Evolutionary conservation across 352 stramenopile genomes (phyloP).

Genomic region (Phytophthora ramorum): DNA sequence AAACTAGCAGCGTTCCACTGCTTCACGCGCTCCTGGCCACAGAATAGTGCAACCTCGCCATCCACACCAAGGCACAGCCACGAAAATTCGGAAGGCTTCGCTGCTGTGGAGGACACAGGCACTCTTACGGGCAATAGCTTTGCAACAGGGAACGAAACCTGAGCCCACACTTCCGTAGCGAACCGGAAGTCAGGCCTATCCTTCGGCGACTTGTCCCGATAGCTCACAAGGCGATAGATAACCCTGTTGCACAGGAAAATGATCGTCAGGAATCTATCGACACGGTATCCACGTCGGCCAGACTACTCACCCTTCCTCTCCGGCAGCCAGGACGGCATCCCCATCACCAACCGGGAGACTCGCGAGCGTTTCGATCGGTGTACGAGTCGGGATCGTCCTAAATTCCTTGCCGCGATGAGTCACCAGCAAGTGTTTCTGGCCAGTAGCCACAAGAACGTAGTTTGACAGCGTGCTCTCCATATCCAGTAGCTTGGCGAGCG

Average conservation of each 20-base stretch:
- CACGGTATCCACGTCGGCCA: background rate
- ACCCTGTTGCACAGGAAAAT: slow-evolving; percentile 34
- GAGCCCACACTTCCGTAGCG: slow-evolving; percentile 39
- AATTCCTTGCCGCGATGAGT: slow-evolving; percentile 48
- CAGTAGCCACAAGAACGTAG: slow-evolving; percentile 55
- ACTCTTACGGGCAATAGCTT: slow-evolving; percentile 43
- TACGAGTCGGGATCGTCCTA: slow-evolving; percentile 32
- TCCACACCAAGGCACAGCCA: slow-evolving; percentile 52
- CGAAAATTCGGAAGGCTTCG: slow-evolving; percentile 16
- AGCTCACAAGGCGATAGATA: slow-evolving; percentile 51
- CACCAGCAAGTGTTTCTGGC: slow-evolving; percentile 54
- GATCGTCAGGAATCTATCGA: slow-evolving; percentile 4
- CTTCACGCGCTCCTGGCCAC: slow-evolving; percentile 37
- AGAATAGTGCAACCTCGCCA: slow-evolving; percentile 50
- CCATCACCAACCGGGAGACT: slow-evolving; percentile 30
- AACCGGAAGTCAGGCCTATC: slow-evolving; percentile 41
- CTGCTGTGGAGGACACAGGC: background rate
- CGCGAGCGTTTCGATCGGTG: slow-evolving; percentile 42
- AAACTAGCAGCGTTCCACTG: slow-evolving; percentile 30
- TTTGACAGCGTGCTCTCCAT: slow-evolving; percentile 60
- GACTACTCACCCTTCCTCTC: slow-evolving; percentile 53
- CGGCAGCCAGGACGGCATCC: slow-evolving; percentile 49
- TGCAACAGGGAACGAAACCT: slow-evolving; percentile 49
- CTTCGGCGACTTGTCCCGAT: slow-evolving; percentile 26
- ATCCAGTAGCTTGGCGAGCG: slow-evolving; percentile 45